Evolutionary conservation across 352 stramenopile species (phyloP), one percentile per base, ranked within the genome.

Genomic region (Globisporangium yorkense): DNA sequence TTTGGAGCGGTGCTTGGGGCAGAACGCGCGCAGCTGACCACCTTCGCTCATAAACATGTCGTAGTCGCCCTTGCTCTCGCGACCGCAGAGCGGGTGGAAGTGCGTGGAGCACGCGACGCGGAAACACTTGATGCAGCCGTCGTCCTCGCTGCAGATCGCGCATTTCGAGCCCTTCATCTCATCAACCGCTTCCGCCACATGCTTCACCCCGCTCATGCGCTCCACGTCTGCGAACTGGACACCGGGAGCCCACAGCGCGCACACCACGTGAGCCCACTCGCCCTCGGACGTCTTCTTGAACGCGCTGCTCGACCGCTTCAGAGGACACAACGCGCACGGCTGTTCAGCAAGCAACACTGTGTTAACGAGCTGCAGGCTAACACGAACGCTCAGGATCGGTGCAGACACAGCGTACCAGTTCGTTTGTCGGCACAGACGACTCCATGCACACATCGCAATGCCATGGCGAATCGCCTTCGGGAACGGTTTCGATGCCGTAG

Each of bases 1-100:
- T 73, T 62, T 73, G 56, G 82, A 75, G 63, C 75, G 85, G 55
- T 95, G 86, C 54, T 84, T 85, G 43, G 82, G 72, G 54, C 86
- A 95, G 63, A 84, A 95, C 44, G 86, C 80, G 31, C 84, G 81
- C 57, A 95, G 68, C 54, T 91, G 81, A 39, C 86, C 86, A 48
- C 73, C 67, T 58, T 94, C 84, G 74, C 89, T 95, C 86, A 95
- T 95, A 78, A 84, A 95, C 86, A 95, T 95, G 71, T 95, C 86
- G 68, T 85, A 94, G 44, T 72, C 59, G 20, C 82, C 84, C 60
- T 74, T 83, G 56, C 69, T 89, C 59, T 95, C 84, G 54, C 84
- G 86, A 27, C 86, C 86, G 68, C 86, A 95, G 5, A 94, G 68
- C 33, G 86, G 84, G 57, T 95, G 86, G 61, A 95, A 95, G 57